Evolutionary conservation across 495 filamentous ascomycete species (phyloP).

Genomic region (Chaetomium fimeti): DNA sequence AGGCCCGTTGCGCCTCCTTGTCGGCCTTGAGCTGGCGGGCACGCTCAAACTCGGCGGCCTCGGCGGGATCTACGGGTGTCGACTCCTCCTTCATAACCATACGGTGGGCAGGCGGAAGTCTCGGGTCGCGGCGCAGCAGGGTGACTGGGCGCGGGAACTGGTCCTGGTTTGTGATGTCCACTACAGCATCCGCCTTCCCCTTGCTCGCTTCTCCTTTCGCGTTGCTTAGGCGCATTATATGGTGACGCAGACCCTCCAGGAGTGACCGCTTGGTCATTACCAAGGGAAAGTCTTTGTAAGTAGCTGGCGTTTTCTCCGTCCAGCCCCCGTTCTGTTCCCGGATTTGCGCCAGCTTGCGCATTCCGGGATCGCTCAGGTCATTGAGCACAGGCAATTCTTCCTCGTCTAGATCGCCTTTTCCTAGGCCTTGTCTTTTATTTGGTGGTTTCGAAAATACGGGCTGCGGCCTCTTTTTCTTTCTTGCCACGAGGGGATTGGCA

Average conservation of each 20-base stretch:
- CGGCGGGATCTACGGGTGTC: slow-evolving; percentile 42
- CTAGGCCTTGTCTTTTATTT: not conserved
- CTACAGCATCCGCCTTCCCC: slow-evolving; percentile 29
- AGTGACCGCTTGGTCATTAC: slow-evolving; percentile 77
- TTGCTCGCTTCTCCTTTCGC: slow-evolving; percentile 39
- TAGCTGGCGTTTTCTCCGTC: slow-evolving; percentile 53
- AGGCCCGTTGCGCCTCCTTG: slow-evolving; percentile 75
- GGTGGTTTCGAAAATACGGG: slow-evolving; percentile 20
- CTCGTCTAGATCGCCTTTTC: not conserved
- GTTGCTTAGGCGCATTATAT: slow-evolving; percentile 70
- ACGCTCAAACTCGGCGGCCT: slow-evolving; percentile 71
- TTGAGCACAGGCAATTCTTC: not conserved
- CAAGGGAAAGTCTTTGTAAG: slow-evolving; percentile 65
- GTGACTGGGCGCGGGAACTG: slow-evolving; percentile 86
- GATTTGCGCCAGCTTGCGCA: slow-evolving; percentile 33
- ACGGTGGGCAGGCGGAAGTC: slow-evolving; percentile 58
- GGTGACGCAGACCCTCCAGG: slow-evolving; percentile 76
- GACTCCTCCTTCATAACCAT: slow-evolving; percentile 57
- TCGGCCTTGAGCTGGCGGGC: slow-evolving; percentile 63
- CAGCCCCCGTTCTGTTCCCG: slow-evolving; percentile 59
- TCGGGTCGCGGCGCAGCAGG: slow-evolving; percentile 86
- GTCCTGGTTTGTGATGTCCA: slow-evolving; percentile 72
- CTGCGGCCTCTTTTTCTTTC: slow-evolving; percentile 51
- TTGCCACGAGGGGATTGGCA: slow-evolving; percentile 63
- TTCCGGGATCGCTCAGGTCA: slow-evolving; percentile 9